phyloP scores from a whole-genome alignment of 495 filamentous ascomycete genomes.

The Penicillium steckii region DNA sequence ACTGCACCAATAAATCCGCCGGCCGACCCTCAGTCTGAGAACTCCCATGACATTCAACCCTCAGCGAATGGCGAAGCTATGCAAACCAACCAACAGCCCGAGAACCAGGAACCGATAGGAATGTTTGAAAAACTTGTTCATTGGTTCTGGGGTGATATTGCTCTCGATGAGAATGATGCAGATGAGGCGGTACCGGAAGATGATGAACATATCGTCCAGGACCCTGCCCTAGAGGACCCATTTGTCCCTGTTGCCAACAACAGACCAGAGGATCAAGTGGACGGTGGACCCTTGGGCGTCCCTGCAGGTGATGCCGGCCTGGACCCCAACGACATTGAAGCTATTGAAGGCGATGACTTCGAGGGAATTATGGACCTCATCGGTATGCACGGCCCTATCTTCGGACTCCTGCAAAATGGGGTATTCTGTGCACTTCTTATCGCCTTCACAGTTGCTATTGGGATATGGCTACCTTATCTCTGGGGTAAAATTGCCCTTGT shows the following conservation, averaged over 20 bases:
- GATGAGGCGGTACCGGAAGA: conserved; percentile 37
- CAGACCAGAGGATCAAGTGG: conserved; percentile 11
- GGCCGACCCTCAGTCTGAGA: too few relatives aligned
- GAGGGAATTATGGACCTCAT: conserved; percentile 96
- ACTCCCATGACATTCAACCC: too few relatives aligned
- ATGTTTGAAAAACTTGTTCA: conserved; percentile 33
- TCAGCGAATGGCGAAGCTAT: background rate
- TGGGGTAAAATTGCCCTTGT: conserved; percentile 82
- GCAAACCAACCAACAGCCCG: background rate
- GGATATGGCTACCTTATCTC: conserved; percentile 89
- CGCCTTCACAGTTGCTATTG: conserved; percentile 76
- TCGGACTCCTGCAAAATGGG: conserved; percentile 87
- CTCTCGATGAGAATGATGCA: conserved; percentile 26
- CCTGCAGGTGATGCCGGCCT: conserved; percentile 45
- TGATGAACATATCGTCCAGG: conserved; percentile 58
- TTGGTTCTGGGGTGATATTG: conserved; percentile 66
- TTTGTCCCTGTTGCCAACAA: conserved; percentile 56
- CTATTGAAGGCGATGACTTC: conserved; percentile 86
- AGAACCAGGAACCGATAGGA: conserved; percentile 8
- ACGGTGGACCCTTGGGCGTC: conserved; percentile 18
- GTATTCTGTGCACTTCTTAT: conserved; percentile 92
- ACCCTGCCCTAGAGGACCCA: conserved; percentile 60
- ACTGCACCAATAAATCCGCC: too few relatives aligned
- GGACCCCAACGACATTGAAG: conserved; percentile 59
- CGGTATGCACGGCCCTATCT: conserved; percentile 91